Evolutionary conservation across 306 rosid genomes (phyloP).

Genomic region (Vigna trinervia): DNA sequence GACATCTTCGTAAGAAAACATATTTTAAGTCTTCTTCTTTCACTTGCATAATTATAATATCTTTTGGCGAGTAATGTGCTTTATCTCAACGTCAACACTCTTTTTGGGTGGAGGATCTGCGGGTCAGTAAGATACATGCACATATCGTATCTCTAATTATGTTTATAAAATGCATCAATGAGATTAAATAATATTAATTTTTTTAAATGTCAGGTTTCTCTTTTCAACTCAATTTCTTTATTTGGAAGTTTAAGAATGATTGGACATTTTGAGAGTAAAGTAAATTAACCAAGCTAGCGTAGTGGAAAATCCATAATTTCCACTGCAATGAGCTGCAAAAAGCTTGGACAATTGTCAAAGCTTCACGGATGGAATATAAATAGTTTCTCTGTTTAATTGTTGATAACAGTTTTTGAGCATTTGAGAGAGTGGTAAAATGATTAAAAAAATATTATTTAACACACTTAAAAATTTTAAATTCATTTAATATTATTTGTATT

Average conservation of each 20-base stretch:
- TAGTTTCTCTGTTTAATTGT: neutral
- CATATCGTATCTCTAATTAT: neutral
- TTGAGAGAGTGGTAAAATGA: slow-evolving; percentile 27
- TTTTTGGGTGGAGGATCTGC: slow-evolving; percentile 59
- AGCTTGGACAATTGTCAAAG: slow-evolving; percentile 27
- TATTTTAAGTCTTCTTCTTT: neutral
- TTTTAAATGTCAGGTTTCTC: too few relatives aligned
- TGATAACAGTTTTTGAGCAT: slow-evolving; percentile 4
- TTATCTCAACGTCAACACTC: slow-evolving; percentile 35
- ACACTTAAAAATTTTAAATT: too few relatives aligned
- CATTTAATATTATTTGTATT: too few relatives aligned
- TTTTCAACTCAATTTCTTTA: slow-evolving; percentile 7
- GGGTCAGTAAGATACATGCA: slow-evolving; percentile 47
- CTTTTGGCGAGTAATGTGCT: slow-evolving; percentile 23
- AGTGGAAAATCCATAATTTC: slow-evolving; percentile 37
- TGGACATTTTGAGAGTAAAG: neutral
- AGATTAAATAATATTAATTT: too few relatives aligned
- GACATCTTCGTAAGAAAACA: too few relatives aligned
- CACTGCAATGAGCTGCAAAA: slow-evolving; percentile 34
- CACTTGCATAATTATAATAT: neutral
- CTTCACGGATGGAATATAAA: neutral
- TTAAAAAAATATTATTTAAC: too few relatives aligned
- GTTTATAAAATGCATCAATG: neutral
- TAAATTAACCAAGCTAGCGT: slow-evolving; percentile 1
- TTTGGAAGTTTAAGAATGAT: slow-evolving; percentile 37